phyloP scores from a whole-genome alignment of 495 filamentous ascomycete genomes.

The Penicillium bialowiezense region DNA sequence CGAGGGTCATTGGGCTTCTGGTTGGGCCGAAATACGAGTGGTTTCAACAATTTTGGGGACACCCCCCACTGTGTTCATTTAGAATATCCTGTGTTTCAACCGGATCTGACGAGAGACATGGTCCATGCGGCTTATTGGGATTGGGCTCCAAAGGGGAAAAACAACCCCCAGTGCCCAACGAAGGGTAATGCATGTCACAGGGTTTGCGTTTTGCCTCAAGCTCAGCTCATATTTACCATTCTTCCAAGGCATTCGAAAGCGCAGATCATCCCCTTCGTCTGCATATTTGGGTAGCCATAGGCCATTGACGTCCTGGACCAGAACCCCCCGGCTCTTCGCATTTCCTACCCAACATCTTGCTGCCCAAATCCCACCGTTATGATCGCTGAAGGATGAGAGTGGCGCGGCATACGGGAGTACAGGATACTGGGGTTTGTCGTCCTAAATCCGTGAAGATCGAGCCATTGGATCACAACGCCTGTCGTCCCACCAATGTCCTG shows the following conservation, averaged over 20 bases:
- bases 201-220: constrained; percentile 16
- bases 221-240: constrained; percentile 14
- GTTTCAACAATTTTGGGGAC: background rate
- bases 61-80: background rate
- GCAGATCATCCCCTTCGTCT: constrained; percentile 18
- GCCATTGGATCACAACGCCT: constrained; percentile 16
- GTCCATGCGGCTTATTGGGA: too few species aligned
- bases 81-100: constrained; percentile 1
- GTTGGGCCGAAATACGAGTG: constrained; percentile 29
- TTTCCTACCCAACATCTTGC: constrained; percentile 35
- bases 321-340: constrained; percentile 11
- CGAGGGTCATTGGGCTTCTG: constrained; percentile 20
- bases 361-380: constrained; percentile 28
- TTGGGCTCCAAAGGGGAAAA: constrained; percentile 6
- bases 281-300: constrained; percentile 13
- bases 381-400: constrained; percentile 13
- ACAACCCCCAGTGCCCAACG: constrained; percentile 3
- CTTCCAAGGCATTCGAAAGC: constrained; percentile 6
- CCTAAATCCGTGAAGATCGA: constrained; percentile 14
- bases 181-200: constrained; percentile 9
- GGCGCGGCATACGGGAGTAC: background rate
- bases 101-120: background rate
- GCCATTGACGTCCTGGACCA: constrained; percentile 12
- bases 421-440: background rate
- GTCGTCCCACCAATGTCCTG: constrained; percentile 1